Conservation (phyloP, 1,284 basidiomycete genomes). For the Takashimella koratensis region DNA sequence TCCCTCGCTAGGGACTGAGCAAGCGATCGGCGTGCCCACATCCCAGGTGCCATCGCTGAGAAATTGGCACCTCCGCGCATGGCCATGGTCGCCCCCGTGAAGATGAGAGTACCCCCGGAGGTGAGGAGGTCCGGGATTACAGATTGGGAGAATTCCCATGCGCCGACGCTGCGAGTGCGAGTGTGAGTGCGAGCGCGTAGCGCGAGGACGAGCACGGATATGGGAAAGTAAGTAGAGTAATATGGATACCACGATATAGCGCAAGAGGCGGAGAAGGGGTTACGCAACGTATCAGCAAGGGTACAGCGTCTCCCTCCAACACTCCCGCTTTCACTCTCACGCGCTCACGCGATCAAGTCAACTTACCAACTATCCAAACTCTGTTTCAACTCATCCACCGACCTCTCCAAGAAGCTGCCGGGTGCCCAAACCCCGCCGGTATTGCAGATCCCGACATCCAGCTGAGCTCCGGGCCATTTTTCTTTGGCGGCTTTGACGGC, state of each 20-base stretch:
- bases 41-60: constrained; percentile 31
- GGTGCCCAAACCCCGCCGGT: constrained; percentile 28
- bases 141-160: constrained; percentile 35
- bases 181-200: neutral
- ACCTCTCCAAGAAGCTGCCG: constrained; percentile 34
- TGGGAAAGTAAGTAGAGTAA: too few species aligned
- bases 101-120: constrained; percentile 38
- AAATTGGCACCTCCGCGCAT: constrained; percentile 33
- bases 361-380: constrained; percentile 39
- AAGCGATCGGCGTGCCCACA: constrained; percentile 39
- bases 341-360: too few species aligned
- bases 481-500: constrained; percentile 30
- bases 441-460: constrained; percentile 45
- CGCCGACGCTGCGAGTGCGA: constrained; percentile 16
- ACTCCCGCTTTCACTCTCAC: too few species aligned
- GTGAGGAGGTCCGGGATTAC: constrained; percentile 34
- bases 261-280: too few species aligned
- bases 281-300: too few species aligned
- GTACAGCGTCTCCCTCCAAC: too few species aligned
- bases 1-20: constrained; percentile 47
- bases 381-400: constrained; percentile 24
- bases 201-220: too few species aligned
- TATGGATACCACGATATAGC: too few species aligned
- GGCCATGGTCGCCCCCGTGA: constrained; percentile 46
- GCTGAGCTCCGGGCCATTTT: constrained; percentile 30